Evolutionary conservation across 805 yeast species (phyloP).

Genomic region (Metschnikowia peoriensis): DNA sequence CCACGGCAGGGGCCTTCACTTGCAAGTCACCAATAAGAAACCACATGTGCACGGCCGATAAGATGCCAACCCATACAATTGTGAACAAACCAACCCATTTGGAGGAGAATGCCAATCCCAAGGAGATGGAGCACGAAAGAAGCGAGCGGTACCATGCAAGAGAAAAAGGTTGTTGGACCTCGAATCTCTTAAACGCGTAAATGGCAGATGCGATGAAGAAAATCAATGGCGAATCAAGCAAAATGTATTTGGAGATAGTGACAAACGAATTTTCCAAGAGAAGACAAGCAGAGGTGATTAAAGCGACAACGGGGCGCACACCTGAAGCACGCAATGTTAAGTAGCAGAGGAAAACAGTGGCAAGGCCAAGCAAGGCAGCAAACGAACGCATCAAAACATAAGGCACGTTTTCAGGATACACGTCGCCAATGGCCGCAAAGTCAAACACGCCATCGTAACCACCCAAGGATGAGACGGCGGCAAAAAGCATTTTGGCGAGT

Average conservation of each 20-base stretch:
- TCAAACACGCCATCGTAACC: conserved; percentile 72
- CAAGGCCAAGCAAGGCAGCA: conserved; percentile 67
- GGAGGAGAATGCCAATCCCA: conserved; percentile 71
- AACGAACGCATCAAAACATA: conserved; percentile 67
- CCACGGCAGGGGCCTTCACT: conserved; percentile 42
- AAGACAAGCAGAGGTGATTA: conserved; percentile 53
- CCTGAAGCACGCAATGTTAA: conserved; percentile 72
- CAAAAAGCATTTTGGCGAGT: conserved; percentile 70
- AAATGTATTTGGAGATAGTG: conserved; percentile 72
- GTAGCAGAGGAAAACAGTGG: conserved; percentile 62
- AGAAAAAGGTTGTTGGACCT: conserved; percentile 61
- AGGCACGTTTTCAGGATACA: conserved; percentile 58
- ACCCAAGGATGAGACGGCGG: conserved; percentile 63
- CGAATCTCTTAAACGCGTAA: conserved; percentile 64
- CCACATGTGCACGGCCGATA: conserved; percentile 66
- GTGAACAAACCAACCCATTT: conserved; percentile 89
- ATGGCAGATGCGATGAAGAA: conserved; percentile 74
- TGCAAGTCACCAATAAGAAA: conserved; percentile 68
- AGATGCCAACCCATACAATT: conserved; percentile 69
- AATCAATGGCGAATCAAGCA: conserved; percentile 72
- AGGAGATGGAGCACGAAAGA: conserved; percentile 60
- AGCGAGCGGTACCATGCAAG: conserved; percentile 57
- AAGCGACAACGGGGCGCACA: conserved; percentile 61
- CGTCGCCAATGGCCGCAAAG: conserved; percentile 65
- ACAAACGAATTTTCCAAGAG: conserved; percentile 65